Conservation (phyloP, 768 basidiomycete species). For the Leccinum disarticulatum region DNA sequence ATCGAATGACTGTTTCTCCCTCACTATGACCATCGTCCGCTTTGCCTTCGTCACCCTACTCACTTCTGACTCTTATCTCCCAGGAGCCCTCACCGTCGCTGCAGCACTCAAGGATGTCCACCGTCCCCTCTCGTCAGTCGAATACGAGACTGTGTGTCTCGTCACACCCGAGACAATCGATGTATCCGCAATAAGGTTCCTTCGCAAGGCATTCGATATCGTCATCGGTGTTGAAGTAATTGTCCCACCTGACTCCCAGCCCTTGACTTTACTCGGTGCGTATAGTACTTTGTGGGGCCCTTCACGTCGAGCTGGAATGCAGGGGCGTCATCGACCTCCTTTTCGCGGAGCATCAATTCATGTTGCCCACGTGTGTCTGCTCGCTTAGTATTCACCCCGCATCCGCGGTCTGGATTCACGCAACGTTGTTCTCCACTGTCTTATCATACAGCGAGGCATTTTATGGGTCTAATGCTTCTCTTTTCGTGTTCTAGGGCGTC, state of each 20-base stretch:
- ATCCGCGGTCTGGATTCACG: constrained; percentile 10
- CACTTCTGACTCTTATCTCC: constrained; percentile 89
- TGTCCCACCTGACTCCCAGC: constrained; percentile 60
- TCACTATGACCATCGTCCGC: constrained; percentile 55
- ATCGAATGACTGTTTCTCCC: not conserved
- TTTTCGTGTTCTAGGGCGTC: constrained; percentile 65
- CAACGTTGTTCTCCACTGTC: constrained; percentile 22
- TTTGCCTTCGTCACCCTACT: constrained; percentile 91
- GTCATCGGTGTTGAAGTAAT: constrained; percentile 94
- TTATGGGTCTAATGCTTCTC: constrained; percentile 12
- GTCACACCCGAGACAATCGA: constrained; percentile 94
- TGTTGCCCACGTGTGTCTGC: constrained; percentile 10
- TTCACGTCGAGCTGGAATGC: constrained; percentile 1
- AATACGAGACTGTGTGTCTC: constrained; percentile 78
- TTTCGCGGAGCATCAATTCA: constrained; percentile 10
- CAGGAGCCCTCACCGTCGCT: constrained; percentile 85
- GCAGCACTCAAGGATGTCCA: constrained; percentile 85
- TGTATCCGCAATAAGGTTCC: constrained; percentile 73
- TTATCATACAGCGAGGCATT: constrained; percentile 5
- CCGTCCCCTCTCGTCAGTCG: constrained; percentile 33
- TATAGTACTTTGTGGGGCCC: constrained; percentile 11
- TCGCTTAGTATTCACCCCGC: constrained; percentile 1
- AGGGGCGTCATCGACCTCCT: constrained; percentile 2
- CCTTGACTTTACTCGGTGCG: constrained; percentile 80
- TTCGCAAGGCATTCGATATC: constrained; percentile 76